phyloP scores from a whole-genome alignment of 192 early-diverging fungal genomes.

The Funneliformis geosporum region DNA sequence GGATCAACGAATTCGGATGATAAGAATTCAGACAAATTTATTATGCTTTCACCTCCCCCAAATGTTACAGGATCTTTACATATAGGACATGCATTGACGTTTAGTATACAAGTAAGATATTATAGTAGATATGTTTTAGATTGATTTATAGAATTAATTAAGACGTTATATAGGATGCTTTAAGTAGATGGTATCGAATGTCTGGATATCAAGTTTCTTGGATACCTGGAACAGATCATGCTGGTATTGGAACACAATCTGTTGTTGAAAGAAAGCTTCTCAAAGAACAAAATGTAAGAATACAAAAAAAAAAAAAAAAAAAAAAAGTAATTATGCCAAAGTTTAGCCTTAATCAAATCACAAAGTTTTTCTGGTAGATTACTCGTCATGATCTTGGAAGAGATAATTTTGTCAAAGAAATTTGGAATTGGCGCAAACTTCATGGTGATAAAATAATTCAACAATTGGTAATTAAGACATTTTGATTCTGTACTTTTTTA shows the following conservation, averaged over 20 bases:
- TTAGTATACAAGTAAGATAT: slow-evolving; percentile 76
- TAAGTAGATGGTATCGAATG: slow-evolving; percentile 86
- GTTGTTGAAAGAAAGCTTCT: slow-evolving; percentile 93
- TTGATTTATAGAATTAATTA: neutral
- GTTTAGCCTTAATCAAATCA: neutral
- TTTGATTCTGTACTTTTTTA: neutral
- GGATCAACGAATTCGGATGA: slow-evolving; percentile 43
- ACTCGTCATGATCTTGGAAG: slow-evolving; percentile 88
- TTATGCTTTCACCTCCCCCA: slow-evolving; percentile 92
- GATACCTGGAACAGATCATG: slow-evolving; percentile 97
- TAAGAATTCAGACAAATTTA: slow-evolving; percentile 56
- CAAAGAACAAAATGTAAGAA: slow-evolving; percentile 52
- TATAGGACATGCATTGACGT: slow-evolving; percentile 89
- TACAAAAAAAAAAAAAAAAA: neutral
- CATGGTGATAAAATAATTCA: slow-evolving; percentile 79
- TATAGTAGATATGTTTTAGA: slow-evolving; percentile 39
- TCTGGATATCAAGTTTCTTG: slow-evolving; percentile 85
- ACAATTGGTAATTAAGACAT: slow-evolving; percentile 58
- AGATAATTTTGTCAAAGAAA: slow-evolving; percentile 77
- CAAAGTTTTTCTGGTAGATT: slow-evolving; percentile 29
- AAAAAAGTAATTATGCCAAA: neutral
- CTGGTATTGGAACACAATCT: slow-evolving; percentile 94
- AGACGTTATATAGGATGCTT: slow-evolving; percentile 45
- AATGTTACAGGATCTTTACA: slow-evolving; percentile 97
- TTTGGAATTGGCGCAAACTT: slow-evolving; percentile 85